These are phyloP conservation scores for Mortierella sp. DNA, from an alignment of 371 early-diverging fungal species.

Conservation along the genomic window DNA sequence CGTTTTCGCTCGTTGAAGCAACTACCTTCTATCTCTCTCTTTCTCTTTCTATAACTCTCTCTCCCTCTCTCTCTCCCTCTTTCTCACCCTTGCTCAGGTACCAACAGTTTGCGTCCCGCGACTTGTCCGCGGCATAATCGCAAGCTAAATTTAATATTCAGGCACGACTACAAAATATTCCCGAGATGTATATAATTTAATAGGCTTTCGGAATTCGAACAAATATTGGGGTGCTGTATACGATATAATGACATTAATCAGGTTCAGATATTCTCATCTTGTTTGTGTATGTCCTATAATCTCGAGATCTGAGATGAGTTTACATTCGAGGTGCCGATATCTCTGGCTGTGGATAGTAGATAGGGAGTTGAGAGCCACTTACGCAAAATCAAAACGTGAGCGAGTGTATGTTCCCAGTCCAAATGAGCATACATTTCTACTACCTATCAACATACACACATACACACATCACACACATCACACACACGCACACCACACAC, in stretches of 20 bases:
- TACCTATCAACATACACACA: no score
- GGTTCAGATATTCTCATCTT: no score
- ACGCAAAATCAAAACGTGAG: constrained; percentile 14
- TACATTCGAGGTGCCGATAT: neutral
- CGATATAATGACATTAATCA: no score
- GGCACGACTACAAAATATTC: neutral
- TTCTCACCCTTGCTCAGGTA: neutral
- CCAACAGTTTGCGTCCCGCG: neutral
- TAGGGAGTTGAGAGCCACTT: constrained; percentile 6
- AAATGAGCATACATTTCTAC: constrained; percentile 1
- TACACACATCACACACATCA: neutral
- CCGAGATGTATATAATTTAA: neutral
- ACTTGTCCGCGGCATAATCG: neutral
- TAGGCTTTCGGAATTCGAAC: no score
- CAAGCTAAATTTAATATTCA: neutral
- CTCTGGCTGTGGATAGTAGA: neutral
- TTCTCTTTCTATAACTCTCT: no score
- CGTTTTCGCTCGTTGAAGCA: neutral
- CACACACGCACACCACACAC: neutral
- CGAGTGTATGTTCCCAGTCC: constrained; percentile 2
- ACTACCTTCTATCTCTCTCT: neutral
- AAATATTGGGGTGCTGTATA: no score
- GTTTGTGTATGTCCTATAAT: no score
- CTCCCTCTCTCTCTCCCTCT: no score
- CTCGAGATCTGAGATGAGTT: no score